Evolutionary conservation across 2,329 filamentous ascomycete genomes (phyloP).

Genomic region (Ceratocystis eucalypticola): DNA sequence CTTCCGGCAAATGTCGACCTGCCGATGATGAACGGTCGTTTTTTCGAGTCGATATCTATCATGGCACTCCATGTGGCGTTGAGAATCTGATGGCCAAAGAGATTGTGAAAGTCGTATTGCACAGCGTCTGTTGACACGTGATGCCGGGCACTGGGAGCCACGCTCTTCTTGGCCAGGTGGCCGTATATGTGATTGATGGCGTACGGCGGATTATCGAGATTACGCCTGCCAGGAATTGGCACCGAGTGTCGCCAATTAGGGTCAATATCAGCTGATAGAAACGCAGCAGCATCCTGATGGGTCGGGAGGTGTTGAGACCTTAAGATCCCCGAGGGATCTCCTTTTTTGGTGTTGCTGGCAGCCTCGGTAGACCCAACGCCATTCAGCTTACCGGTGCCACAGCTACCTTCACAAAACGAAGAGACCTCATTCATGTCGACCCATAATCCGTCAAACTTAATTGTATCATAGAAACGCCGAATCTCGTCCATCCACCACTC

Average conservation of each 20-base stretch:
- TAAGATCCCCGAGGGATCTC: too few species aligned
- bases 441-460: slow-evolving; percentile 41
- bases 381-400: slow-evolving; percentile 47
- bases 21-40: slow-evolving; percentile 58
- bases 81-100: slow-evolving; percentile 57
- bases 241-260: slow-evolving; percentile 29
- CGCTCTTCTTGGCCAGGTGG: slow-evolving; percentile 44
- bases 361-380: slow-evolving; percentile 34
- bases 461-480: slow-evolving; percentile 38
- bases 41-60: slow-evolving; percentile 46
- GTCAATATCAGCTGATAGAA: slow-evolving; percentile 12
- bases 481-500: slow-evolving; percentile 57
- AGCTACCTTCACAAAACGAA: slow-evolving; percentile 58
- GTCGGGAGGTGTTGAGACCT: too few species aligned
- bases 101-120: slow-evolving; percentile 75
- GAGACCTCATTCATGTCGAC: slow-evolving; percentile 47
- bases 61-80: slow-evolving; percentile 65
- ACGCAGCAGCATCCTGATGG: slow-evolving; percentile 5
- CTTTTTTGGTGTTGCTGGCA: slow-evolving; percentile 18
- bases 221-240: slow-evolving; percentile 48
- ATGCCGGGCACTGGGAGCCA: slow-evolving; percentile 49
- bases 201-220: slow-evolving; percentile 64
- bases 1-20: too few species aligned
- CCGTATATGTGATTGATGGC: slow-evolving; percentile 61
- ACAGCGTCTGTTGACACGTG: slow-evolving; percentile 44